Conservation (phyloP, 306 rosid genomes). For the Vigna angularis region DNA sequence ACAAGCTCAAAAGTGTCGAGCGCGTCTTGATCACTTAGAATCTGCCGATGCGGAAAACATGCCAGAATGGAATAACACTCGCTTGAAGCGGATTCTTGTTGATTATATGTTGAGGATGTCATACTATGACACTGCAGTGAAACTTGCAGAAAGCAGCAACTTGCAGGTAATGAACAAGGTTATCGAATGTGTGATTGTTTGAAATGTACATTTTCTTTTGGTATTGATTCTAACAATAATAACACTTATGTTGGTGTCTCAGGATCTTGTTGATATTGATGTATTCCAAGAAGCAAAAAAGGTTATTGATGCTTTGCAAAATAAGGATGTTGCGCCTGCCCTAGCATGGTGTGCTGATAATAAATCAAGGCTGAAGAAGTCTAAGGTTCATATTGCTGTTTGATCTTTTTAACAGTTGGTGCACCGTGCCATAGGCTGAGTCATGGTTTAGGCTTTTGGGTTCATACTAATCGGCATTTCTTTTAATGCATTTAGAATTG, state of each 20-base stretch:
- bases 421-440: neutral
- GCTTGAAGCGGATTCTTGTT: conserved; percentile 89
- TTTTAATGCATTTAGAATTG: conserved; percentile 16
- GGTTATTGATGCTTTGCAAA: conserved; percentile 87
- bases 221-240: conserved; percentile 16
- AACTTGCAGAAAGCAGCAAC: conserved; percentile 76
- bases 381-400: conserved; percentile 64
- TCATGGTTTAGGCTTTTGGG: conserved; percentile 28
- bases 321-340: conserved; percentile 86
- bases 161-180: conserved; percentile 63
- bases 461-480: conserved; percentile 32
- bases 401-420: conserved; percentile 24
- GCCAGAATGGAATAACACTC: conserved; percentile 77
- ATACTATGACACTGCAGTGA: conserved; percentile 80
- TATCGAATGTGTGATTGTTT: conserved; percentile 15
- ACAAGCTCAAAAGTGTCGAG: conserved; percentile 91
- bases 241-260: conserved; percentile 37
- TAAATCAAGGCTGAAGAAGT: conserved; percentile 92
- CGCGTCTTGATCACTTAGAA: conserved; percentile 80
- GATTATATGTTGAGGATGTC: conserved; percentile 99
- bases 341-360: conserved; percentile 96
- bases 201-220: conserved; percentile 30
- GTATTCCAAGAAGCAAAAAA: conserved; percentile 90
- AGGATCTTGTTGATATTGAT: conserved; percentile 95
- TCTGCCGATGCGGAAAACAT: conserved; percentile 78